These are phyloP conservation scores for Schizophyllum commune DNA, from an alignment of 1,284 basidiomycete genomes.

Conservation along the genomic window DNA sequence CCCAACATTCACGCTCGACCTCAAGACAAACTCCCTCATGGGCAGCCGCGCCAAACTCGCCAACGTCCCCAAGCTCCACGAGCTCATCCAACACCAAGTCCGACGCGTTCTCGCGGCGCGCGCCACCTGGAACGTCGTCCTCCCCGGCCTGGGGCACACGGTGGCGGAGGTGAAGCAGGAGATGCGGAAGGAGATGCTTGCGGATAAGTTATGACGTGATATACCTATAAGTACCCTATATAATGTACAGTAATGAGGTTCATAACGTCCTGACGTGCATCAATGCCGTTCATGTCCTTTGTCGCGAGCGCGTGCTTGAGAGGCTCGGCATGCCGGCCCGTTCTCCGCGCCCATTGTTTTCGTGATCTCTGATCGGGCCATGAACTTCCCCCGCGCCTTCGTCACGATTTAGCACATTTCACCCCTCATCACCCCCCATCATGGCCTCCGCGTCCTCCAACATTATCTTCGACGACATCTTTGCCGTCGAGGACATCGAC, in stretches of 20 bases:
- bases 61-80: constrained; percentile 78
- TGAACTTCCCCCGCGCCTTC: not conserved
- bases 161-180: constrained; percentile 37
- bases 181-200: constrained; percentile 28
- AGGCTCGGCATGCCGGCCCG: not conserved
- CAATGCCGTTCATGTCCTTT: not conserved
- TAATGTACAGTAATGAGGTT: not conserved
- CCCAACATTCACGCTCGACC: constrained; percentile 58
- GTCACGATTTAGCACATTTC: not conserved
- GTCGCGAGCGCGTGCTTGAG: too few relatives aligned
- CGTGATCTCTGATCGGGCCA: not conserved
- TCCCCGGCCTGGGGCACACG: constrained; percentile 51
- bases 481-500: constrained; percentile 79
- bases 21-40: constrained; percentile 71
- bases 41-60: constrained; percentile 78
- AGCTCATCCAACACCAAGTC: constrained; percentile 72
- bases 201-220: constrained; percentile 13
- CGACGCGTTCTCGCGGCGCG: constrained; percentile 49
- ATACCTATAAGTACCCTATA: not conserved
- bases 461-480: constrained; percentile 86
- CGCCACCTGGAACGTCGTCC: constrained; percentile 58
- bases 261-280: too few relatives aligned
- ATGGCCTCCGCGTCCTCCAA: constrained; percentile 66
- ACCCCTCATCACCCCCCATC: not conserved
- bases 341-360: not conserved